Base-by-base conservation (phyloP, 2,329 filamentous ascomycete genomes). In the Daldinia sp. region DNA sequence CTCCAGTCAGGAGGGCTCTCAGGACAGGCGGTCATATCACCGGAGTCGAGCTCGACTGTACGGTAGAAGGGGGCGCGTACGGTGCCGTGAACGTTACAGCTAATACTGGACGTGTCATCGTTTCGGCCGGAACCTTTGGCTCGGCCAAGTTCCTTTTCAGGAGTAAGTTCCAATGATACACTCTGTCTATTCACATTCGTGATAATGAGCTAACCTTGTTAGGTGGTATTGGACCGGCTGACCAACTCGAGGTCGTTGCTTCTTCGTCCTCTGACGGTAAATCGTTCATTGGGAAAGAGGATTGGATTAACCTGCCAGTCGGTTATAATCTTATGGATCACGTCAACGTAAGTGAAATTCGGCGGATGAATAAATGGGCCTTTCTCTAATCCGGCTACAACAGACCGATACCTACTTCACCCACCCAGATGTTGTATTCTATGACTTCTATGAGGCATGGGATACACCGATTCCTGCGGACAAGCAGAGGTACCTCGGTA, bases 61-160 rank as follows among this genome's bases (percentile, higher is more conserved):
- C 81, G 44, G 79, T 81, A 20, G 79, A 80, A 41, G 85, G 83
- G 13, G 89, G 89, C 7, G 84, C 85, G 69, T 84, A 82, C 51
- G 88, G 90, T 4, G 86, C 85, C 12, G 83, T 93, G 71, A 88
- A 87, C 10, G 80, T 92, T 61, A 88, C 89, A 23, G 75, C 83
- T 4, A 79, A 81, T 26, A 87, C 85, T 26, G 91, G 91, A 12
- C 86, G 89, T 63, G 90, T 93, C 46, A 87, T 93, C 68, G 82
- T 93, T 30, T 87, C 91, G 6, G 87, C 90, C 1, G 91, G 91
- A 56, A 83, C 90, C 2, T 92, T 93, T 67, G 90, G 89, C 23
- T 90, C 89, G 2, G 84, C 90, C 20, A 91, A 92, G 78, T 83
- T 93, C 56, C 84, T 93, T 4, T 83, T 92, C 78, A 85, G 90